Percentiles rank a stretch among this genome's conserved stretches.
Evolutionary conservation across 345 rosid species (phyloP).

Genomic region (Euclidium syriacum): DNA sequence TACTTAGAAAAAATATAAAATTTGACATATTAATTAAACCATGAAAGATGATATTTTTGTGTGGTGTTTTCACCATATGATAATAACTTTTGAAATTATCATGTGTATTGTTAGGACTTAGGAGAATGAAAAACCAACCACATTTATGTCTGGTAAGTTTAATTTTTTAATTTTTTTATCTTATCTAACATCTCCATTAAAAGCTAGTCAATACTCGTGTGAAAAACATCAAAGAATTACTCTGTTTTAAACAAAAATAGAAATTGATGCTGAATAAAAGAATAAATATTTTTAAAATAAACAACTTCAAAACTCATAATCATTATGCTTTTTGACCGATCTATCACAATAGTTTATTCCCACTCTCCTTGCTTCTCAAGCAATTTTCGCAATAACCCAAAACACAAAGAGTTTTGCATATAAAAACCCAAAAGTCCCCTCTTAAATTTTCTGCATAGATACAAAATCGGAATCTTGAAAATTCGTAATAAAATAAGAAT

Average conservation of each 20-base stretch:
- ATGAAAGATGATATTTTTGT: neutral
- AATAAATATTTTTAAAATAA: neutral
- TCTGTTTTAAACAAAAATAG: too few relatives aligned
- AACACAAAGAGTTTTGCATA: neutral
- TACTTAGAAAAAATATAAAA: too few relatives aligned
- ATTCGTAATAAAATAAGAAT: neutral
- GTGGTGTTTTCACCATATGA: too few relatives aligned
- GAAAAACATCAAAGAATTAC: too few relatives aligned
- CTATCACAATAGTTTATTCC: conserved; percentile 21
- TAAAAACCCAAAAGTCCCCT: conserved; percentile 3
- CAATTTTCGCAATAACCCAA: conserved; percentile 12
- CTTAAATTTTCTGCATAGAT: neutral
- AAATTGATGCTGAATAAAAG: too few relatives aligned
- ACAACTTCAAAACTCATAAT: neutral
- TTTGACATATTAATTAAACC: too few relatives aligned
- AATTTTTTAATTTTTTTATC: too few relatives aligned
- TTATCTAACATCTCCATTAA: neutral
- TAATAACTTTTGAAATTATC: too few relatives aligned
- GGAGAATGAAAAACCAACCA: neutral
- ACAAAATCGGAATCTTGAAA: neutral
- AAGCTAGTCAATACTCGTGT: too few relatives aligned
- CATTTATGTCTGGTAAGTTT: neutral
- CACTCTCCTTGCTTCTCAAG: conserved; percentile 32
- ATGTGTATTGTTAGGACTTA: neutral
- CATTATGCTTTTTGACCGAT: conserved; percentile 20